phyloP scores from a whole-genome alignment of 176 grass and related monocot genomes.

The Triticum dicoccoides region DNA sequence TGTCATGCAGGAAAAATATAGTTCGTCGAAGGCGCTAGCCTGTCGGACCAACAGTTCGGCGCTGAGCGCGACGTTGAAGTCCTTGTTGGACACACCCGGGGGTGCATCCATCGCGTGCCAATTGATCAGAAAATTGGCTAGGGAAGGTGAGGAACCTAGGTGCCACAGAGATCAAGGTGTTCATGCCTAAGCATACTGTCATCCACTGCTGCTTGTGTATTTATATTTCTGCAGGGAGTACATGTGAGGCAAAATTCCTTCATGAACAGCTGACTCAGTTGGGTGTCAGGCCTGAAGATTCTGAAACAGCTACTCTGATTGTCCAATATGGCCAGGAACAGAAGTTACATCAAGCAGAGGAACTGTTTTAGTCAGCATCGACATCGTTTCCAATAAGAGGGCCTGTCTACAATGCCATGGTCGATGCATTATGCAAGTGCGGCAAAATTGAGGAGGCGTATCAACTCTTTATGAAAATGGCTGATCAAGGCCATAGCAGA shows the following conservation, averaged over 20 bases:
- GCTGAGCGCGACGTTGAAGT: constrained; percentile 31
- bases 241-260: constrained; percentile 48
- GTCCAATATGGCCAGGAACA: constrained; percentile 60
- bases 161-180: neutral
- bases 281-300: constrained; percentile 60
- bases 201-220: constrained; percentile 21
- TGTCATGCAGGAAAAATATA: constrained; percentile 42
- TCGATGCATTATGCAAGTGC: constrained; percentile 72
- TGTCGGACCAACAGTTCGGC: constrained; percentile 12
- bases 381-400: constrained; percentile 27
- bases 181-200: neutral
- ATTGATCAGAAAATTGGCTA: constrained; percentile 68
- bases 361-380: constrained; percentile 46
- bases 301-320: constrained; percentile 63
- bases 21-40: constrained; percentile 30
- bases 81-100: constrained; percentile 44
- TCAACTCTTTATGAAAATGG: constrained; percentile 49
- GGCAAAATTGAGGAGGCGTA: constrained; percentile 54
- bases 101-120: constrained; percentile 53
- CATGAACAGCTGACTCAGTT: constrained; percentile 51
- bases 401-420: constrained; percentile 62
- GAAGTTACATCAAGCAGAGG: constrained; percentile 48
- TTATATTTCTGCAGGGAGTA: constrained; percentile 60
- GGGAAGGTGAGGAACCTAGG: constrained; percentile 61
- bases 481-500: constrained; percentile 27